phyloP scores from a whole-genome alignment of 176 grass and related monocot genomes.

The Dactylis glomerata region DNA sequence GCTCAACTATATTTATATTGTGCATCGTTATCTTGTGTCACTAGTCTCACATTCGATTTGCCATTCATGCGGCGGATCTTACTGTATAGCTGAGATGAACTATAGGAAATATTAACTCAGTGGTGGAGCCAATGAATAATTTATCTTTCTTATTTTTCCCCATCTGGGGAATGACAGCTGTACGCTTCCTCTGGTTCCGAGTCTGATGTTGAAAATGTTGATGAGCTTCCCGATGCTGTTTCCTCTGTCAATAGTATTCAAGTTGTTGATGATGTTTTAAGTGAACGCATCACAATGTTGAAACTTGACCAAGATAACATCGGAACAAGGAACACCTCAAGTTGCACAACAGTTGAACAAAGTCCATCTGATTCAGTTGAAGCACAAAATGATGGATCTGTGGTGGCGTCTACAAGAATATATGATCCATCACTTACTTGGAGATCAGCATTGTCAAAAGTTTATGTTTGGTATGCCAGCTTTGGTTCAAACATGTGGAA shows the following conservation, averaged over 20 bases:
- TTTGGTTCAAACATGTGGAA: constrained; percentile 97
- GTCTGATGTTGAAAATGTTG: constrained; percentile 53
- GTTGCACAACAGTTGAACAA: constrained; percentile 12
- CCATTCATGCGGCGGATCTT: neutral
- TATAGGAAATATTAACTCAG: constrained; percentile 13
- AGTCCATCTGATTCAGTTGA: constrained; percentile 21
- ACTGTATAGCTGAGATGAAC: constrained; percentile 2
- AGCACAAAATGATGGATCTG: constrained; percentile 33
- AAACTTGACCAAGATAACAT: constrained; percentile 53
- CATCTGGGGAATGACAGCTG: constrained; percentile 50
- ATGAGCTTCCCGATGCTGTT: constrained; percentile 34
- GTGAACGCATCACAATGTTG: constrained; percentile 52
- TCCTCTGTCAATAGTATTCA: constrained; percentile 28
- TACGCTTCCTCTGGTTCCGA: constrained; percentile 54
- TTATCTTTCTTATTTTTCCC: constrained; percentile 7
- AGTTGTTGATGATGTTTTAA: constrained; percentile 41
- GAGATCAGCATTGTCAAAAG: constrained; percentile 70
- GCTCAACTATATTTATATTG: neutral
- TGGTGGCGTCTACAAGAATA: constrained; percentile 25
- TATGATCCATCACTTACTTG: constrained; percentile 44
- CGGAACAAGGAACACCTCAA: constrained; percentile 30
- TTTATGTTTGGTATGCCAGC: constrained; percentile 88
- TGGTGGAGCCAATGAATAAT: constrained; percentile 22
- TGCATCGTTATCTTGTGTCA: constrained; percentile 11
- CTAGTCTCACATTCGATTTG: constrained; percentile 8